Conservation (phyloP, 139 green algal species). For the Chlamydomonas schloesseri region DNA sequence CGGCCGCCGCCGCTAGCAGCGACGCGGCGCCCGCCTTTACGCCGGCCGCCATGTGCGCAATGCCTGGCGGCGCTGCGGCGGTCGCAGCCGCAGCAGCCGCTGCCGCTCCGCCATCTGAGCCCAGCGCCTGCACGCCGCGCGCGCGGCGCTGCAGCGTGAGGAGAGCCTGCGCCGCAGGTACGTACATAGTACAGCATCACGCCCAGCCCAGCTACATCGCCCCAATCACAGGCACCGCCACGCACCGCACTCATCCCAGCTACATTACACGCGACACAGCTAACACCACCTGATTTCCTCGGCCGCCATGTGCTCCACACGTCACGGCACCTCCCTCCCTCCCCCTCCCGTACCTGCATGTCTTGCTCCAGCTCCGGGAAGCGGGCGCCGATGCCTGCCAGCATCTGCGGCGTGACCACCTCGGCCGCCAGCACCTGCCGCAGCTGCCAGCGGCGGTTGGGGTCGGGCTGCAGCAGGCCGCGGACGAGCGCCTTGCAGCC, state of each 20-base stretch:
- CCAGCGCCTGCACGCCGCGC: not conserved
- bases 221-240: no score
- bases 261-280: no score
- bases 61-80: no score
- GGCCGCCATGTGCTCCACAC: no score
- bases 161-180: not conserved
- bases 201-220: no score
- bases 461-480: conserved; percentile 38
- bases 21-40: not conserved
- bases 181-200: no score
- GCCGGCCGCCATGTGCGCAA: not conserved
- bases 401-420: not conserved
- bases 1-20: not conserved
- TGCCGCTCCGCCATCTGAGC: not conserved
- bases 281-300: no score
- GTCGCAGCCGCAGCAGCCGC: not conserved
- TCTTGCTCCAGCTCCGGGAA: conserved; percentile 20
- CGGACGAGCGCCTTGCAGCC: not conserved
- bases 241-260: no score
- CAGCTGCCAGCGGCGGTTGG: conserved; percentile 36
- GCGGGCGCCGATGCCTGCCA: not conserved
- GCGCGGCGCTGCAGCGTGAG: not conserved
- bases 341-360: not conserved
- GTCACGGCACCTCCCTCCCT: no score
- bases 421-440: conserved; percentile 26